These are phyloP conservation scores for Suillus alpinus DNA, from an alignment of 768 basidiomycete genomes.

Conservation along the genomic window DNA sequence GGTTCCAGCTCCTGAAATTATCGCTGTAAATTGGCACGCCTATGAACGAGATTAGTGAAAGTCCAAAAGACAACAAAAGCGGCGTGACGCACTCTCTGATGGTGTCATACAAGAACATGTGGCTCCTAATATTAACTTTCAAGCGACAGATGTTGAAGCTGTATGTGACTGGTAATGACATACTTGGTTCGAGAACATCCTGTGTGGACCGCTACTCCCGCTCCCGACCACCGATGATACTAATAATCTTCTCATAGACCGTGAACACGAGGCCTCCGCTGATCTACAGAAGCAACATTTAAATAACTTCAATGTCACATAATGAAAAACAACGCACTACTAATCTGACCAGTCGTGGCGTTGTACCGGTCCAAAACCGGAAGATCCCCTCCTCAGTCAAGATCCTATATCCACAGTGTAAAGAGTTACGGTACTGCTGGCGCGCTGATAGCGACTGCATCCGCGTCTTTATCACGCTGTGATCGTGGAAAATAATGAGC, in stretches of 20 bases:
- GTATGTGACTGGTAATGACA: slow-evolving; percentile 47
- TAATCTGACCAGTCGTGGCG: slow-evolving; percentile 80
- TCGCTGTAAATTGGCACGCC: slow-evolving; percentile 38
- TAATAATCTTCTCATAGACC: slow-evolving; percentile 82
- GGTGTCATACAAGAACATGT: slow-evolving; percentile 75
- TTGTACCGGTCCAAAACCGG: slow-evolving; percentile 97
- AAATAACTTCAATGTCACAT: background rate
- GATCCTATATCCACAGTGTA: slow-evolving; percentile 95
- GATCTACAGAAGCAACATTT: slow-evolving; percentile 49
- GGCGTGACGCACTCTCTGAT: slow-evolving; percentile 69
- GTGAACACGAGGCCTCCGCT: slow-evolving; percentile 94
- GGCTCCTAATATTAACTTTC: slow-evolving; percentile 90
- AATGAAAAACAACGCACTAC: slow-evolving; percentile 46
- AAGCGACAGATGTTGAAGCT: slow-evolving; percentile 89
- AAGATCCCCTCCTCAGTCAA: slow-evolving; percentile 88
- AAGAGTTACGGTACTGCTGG: slow-evolving; percentile 84
- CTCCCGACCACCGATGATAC: slow-evolving; percentile 37
- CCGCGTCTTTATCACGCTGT: slow-evolving; percentile 92
- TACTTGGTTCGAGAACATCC: background rate
- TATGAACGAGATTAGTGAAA: slow-evolving; percentile 16
- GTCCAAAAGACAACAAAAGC: slow-evolving; percentile 8
- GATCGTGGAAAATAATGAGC: slow-evolving; percentile 2
- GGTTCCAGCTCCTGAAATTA: slow-evolving; percentile 28
- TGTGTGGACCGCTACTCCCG: background rate
- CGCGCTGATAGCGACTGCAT: slow-evolving; percentile 93